Percentiles rank a stretch among this genome's conserved stretches.
phyloP scores from a whole-genome alignment of 768 basidiomycete genomes.

The Suillus discolor region DNA sequence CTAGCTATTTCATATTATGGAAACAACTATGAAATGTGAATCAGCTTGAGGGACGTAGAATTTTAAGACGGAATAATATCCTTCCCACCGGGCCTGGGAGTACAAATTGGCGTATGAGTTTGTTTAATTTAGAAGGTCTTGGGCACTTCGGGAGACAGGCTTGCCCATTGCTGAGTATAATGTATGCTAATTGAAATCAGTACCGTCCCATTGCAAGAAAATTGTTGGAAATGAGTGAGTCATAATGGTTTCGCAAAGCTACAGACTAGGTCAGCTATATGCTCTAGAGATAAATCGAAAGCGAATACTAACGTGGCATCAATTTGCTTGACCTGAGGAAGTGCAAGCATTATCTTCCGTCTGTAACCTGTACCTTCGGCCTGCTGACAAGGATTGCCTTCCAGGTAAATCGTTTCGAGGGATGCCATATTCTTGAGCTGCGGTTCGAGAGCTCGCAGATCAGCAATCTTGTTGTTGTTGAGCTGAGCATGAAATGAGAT shows the following conservation, averaged over 20 bases:
- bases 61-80: background rate
- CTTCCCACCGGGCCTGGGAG: background rate
- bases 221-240: background rate
- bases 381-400: slow-evolving; percentile 90
- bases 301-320: slow-evolving; percentile 86
- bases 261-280: slow-evolving; percentile 14
- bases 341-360: slow-evolving; percentile 83
- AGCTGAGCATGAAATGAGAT: slow-evolving; percentile 50
- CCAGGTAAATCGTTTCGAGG: slow-evolving; percentile 90
- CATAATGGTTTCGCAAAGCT: slow-evolving; percentile 1
- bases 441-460: slow-evolving; percentile 64
- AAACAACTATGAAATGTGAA: background rate
- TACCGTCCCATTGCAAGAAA: background rate
- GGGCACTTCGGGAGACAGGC: background rate
- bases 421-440: slow-evolving; percentile 62
- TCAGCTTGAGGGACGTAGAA: background rate
- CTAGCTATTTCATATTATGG: background rate
- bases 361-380: slow-evolving; percentile 78
- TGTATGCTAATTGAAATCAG: background rate
- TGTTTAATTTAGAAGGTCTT: background rate
- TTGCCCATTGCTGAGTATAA: background rate
- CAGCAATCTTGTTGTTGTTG: slow-evolving; percentile 83
- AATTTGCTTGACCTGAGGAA: slow-evolving; percentile 91
- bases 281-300: background rate
- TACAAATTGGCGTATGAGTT: background rate